phyloP scores from a whole-genome alignment of 2,329 filamentous ascomycete genomes.

The Hypoxylon sp. region DNA sequence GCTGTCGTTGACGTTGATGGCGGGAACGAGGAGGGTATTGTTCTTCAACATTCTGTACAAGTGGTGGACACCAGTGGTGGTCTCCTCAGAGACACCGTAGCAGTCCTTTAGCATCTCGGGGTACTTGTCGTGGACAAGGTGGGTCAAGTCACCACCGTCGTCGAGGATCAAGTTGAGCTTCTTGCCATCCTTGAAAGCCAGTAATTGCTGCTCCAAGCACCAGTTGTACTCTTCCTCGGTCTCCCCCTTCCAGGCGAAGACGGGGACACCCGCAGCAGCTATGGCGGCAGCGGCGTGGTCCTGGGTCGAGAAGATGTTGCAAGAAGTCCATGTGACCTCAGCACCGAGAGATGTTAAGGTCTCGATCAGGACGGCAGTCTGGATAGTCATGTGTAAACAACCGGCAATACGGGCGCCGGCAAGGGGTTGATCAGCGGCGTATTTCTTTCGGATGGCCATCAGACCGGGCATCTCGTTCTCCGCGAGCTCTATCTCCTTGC shows the following conservation, averaged over 20 bases:
- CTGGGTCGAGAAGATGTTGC: constrained; percentile 99
- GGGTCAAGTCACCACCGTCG: constrained; percentile 96
- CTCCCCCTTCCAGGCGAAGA: constrained; percentile 86
- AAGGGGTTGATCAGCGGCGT: constrained; percentile 92
- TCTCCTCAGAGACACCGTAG: constrained; percentile 99
- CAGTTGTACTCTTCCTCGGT: constrained; percentile 99
- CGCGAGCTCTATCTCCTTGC: constrained; percentile 98
- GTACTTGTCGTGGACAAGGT: constrained; percentile 97
- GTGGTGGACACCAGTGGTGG: constrained; percentile 99
- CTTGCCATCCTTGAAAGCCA: constrained; percentile 96
- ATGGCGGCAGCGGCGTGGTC: constrained; percentile 98
- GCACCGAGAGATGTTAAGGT: constrained; percentile 94
- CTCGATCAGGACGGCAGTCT: constrained; percentile 99
- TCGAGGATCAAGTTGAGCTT: constrained; percentile 99
- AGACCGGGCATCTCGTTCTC: constrained; percentile 98
- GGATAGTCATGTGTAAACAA: constrained; percentile 99
- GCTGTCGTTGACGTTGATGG: constrained; percentile 99
- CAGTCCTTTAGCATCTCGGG: constrained; percentile 98
- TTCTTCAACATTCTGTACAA: constrained; percentile 98
- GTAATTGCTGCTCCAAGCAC: constrained; percentile 98
- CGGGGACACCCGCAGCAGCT: constrained; percentile 90
- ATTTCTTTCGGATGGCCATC: constrained; percentile 94
- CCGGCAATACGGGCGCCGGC: constrained; percentile 95
- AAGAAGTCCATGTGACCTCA: constrained; percentile 98
- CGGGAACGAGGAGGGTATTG: constrained; percentile 87